Base-by-base conservation (phyloP, 2,329 filamentous ascomycete species). In the Madurella mycetomatis region DNA sequence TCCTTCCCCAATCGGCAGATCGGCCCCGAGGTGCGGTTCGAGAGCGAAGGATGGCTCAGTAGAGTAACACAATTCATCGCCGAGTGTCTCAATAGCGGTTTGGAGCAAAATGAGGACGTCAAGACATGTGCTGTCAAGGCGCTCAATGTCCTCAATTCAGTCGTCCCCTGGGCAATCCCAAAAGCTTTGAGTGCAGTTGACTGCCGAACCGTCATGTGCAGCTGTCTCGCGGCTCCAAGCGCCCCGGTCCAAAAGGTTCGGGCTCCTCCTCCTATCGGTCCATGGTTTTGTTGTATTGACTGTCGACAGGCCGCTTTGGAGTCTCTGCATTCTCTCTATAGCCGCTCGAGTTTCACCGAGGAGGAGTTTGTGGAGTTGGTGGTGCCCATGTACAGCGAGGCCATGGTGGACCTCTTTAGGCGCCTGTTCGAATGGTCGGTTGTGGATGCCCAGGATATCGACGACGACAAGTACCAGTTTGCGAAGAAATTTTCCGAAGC, bases 401-500 rank as follows among this genome's bases (percentile, higher is more conserved):
- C 84, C 53, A 87, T 85, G 58, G 81, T 95, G 41, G 77, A 80
- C 39, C 78, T 95, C 8, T 83, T 92, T 62, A 82, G 81, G 58
- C 82, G 85, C 55, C 78, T 96, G 12, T 91, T 90, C 64, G 83
- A 87, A 58, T 94, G 89, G 88, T 89, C 90, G 4, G 72, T 84
- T 11, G 85, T 92, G 42, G 87, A 91, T 60, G 82, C 90, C 2
- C 82, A 89, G 55, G 87, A 96, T 63, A 84, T 96, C 55, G 89
- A 96, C 61, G 90, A 96, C 65, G 86, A 91, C 65, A 95, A 91
- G 67, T 97, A 99, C 68, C 84, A 90, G 52, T 84, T 96, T 62
- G 85, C 89, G 41, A 97, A 97, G 74, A 96, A 95, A 71, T 83
- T 97, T 45, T 91, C 92, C 1, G 94, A 99, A 81, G 88, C 91